A percentile compares a stretch with the other conserved stretches of the same genome.
phyloP scores from a whole-genome alignment of 495 filamentous ascomycete species.

The Trichocladium antarcticum region DNA sequence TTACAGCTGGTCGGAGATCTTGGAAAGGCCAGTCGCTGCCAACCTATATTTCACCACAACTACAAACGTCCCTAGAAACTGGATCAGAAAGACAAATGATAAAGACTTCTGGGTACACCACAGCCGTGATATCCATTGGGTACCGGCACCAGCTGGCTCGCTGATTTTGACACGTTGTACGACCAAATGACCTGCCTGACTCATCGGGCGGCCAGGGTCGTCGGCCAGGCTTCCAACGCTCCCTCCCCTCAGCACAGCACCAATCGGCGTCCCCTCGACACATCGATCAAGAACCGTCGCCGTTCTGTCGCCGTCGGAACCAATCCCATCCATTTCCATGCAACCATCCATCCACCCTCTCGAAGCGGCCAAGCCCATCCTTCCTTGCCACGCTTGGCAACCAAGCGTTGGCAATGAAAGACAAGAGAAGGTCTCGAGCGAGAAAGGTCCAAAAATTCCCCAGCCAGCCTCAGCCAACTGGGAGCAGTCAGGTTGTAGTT shows the following conservation, averaged over 20 bases:
- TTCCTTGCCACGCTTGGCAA: constrained; percentile 22
- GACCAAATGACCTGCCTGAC: not conserved
- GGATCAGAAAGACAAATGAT: too few species aligned
- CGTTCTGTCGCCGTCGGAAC: too few species aligned
- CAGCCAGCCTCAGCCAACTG: constrained; percentile 19
- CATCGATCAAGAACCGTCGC: not conserved
- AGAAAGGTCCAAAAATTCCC: constrained; percentile 26
- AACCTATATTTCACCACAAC: too few species aligned
- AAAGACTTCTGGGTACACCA: too few species aligned
- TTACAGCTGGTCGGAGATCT: too few species aligned
- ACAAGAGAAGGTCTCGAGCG: not conserved
- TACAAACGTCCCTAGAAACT: too few species aligned
- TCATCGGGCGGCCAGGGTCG: not conserved
- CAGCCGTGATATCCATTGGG: too few species aligned
- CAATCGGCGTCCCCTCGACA: not conserved
- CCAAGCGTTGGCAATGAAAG: constrained; percentile 25
- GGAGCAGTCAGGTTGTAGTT: constrained; percentile 45
- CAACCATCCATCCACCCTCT: not conserved
- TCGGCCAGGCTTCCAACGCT: not conserved
- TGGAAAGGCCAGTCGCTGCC: too few species aligned
- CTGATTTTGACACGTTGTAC: constrained; percentile 4
- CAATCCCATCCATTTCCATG: not conserved
- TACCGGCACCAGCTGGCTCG: not conserved
- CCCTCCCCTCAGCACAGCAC: not conserved
- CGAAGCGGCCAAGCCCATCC: constrained; percentile 1